Percentiles rank a stretch among this genome's conserved stretches.
These are phyloP conservation scores for Dunaliella sp. DNA, from an alignment of 139 green algal genomes.

Conservation along the genomic window DNA sequence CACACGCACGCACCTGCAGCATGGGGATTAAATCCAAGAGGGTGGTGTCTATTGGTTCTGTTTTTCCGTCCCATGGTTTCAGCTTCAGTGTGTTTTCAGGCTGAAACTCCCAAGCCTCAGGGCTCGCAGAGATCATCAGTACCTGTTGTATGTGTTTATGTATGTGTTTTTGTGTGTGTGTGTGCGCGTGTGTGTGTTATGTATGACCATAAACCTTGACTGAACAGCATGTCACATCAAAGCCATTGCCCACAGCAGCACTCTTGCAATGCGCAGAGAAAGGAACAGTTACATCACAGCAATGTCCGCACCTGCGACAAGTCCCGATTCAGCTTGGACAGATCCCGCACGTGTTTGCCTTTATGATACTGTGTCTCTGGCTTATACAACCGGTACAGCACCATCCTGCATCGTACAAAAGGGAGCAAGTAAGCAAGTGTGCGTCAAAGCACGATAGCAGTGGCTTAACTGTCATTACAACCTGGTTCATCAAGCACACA, in stretches of 20 bases:
- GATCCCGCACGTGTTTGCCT: conserved; percentile 87
- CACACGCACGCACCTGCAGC: conserved; percentile 43
- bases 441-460: no score
- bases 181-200: conserved; percentile 1
- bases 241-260: no score
- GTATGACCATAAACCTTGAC: no score
- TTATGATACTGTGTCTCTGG: conserved; percentile 87
- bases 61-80: conserved; percentile 54
- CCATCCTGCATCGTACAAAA: background rate
- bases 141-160: conserved; percentile 10
- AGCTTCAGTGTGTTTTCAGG: conserved; percentile 90
- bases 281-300: no score
- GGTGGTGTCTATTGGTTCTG: conserved; percentile 64
- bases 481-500: no score
- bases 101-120: conserved; percentile 70
- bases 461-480: no score
- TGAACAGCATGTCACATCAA: no score
- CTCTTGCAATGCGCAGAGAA: no score
- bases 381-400: conserved; percentile 72
- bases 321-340: conserved; percentile 95
- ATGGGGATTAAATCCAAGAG: conserved; percentile 85
- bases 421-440: no score
- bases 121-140: conserved; percentile 25
- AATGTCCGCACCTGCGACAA: conserved; percentile 77
- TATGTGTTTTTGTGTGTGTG: background rate